Conservation (phyloP, 805 yeast genomes). For the Ogataea degrootiae region DNA sequence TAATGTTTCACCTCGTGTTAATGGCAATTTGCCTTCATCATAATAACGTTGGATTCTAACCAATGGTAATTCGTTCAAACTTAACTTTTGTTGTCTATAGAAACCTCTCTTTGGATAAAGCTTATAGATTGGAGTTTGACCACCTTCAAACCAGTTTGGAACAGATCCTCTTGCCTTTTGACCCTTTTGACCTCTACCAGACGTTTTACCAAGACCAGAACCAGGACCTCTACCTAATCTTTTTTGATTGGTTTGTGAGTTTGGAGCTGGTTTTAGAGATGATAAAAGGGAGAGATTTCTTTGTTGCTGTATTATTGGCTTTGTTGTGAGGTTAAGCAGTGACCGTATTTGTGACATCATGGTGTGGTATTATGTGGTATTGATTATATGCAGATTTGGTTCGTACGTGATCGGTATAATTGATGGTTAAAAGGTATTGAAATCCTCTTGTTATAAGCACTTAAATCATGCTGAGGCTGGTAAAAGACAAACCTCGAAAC, state of each 20-base stretch:
- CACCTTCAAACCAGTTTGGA: slow-evolving; percentile 96
- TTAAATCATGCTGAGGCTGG: too few relatives aligned
- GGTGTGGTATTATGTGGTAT: neutral
- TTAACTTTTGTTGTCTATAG: slow-evolving; percentile 54
- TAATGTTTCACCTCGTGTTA: slow-evolving; percentile 57
- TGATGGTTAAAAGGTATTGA: too few relatives aligned
- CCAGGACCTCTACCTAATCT: slow-evolving; percentile 97
- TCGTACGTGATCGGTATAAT: too few relatives aligned
- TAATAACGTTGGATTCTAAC: slow-evolving; percentile 67
- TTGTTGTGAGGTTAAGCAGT: neutral
- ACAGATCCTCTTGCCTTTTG: slow-evolving; percentile 93
- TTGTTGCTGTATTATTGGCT: slow-evolving; percentile 3
- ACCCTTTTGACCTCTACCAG: slow-evolving; percentile 98
- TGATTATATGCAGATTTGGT: too few relatives aligned
- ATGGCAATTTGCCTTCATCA: slow-evolving; percentile 56
- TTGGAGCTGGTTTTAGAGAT: slow-evolving; percentile 51
- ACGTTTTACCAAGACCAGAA: slow-evolving; percentile 86
- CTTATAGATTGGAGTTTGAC: slow-evolving; percentile 89
- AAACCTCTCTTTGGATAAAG: slow-evolving; percentile 88
- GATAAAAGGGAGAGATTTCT: slow-evolving; percentile 45
- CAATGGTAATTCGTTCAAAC: slow-evolving; percentile 58
- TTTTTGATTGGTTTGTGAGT: slow-evolving; percentile 56
- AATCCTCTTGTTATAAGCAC: too few relatives aligned
- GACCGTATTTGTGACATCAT: slow-evolving; percentile 1
- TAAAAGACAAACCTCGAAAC: too few relatives aligned